Base-by-base conservation (phyloP, 805 yeast species). In the Starmera amethionina region DNA sequence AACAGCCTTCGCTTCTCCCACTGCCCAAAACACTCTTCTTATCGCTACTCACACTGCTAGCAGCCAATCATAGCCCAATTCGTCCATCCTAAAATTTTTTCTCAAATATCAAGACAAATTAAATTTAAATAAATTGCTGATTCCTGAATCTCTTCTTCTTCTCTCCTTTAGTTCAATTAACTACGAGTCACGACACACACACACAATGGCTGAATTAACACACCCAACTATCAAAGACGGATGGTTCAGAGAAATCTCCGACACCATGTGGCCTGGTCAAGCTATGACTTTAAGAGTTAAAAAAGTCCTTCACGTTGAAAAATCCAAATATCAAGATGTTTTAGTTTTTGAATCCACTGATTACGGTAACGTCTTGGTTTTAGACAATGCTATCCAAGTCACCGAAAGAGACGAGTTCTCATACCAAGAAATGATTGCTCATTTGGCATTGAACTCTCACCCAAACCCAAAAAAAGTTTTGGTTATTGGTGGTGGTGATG, bases 181-280 rank as follows among this genome's bases (percentile, higher is more conserved):
- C 15, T 30, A n/a, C 10, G 8, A 10, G 6, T 3, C 32, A n/a
- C 32, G 8, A 10, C 15, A 13, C 32, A n/a, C 32, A 8, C 5
- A 16, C 8, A 34, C 32, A 41, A 59, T 59, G 62, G 46, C 64
- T 38, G 63, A 62, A 52, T 51, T 65, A 41, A 58, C 68, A 10
- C 70, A 65, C 53, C 69, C 70, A 40, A 64, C 69, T 13, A 65
- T 65, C 48, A 44, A 46, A 59, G 88, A 93, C 64, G 97, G 97
- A 58, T 90, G 98, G 98, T 90, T 90, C 69, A 79, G 90, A 55
- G 98, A 90, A 65, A 72, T 84, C 62, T 84, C 95, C 50, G 86
- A 89, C 63, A 85, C 95, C 59, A 83, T 87, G 86, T 90, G 96
- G 95, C 97, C 98, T 28, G 98, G 98, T 49, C 96, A 89, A 73